Evolutionary conservation across 2,329 filamentous ascomycete genomes (phyloP).

Genomic region (Dothistroma septosporum): DNA sequence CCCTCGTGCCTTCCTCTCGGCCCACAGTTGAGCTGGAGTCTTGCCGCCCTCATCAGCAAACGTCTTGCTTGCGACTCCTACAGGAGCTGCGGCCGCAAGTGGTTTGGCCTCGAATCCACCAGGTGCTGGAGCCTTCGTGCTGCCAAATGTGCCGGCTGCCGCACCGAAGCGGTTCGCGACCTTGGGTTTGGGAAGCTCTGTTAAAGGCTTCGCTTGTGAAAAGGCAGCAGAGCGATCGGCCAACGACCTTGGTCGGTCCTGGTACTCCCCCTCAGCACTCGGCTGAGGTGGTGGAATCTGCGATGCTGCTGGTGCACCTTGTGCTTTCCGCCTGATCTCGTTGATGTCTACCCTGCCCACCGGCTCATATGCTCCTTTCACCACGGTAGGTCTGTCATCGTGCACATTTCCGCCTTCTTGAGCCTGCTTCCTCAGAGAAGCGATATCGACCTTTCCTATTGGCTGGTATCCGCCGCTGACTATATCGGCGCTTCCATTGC

Average conservation of each 20-base stretch:
- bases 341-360: constrained; percentile 96
- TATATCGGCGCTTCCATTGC: constrained; percentile 55
- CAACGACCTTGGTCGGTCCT: constrained; percentile 60
- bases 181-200: constrained; percentile 88
- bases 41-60: constrained; percentile 95
- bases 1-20: constrained; percentile 89
- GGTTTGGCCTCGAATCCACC: constrained; percentile 61
- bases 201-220: constrained; percentile 70
- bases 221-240: constrained; percentile 76
- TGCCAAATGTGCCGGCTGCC: constrained; percentile 67
- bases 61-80: constrained; percentile 80
- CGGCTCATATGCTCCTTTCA: constrained; percentile 92
- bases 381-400: constrained; percentile 76
- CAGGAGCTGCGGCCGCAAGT: constrained; percentile 52
- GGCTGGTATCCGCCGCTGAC: constrained; percentile 87
- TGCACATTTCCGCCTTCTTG: constrained; percentile 51
- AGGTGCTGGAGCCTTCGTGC: constrained; percentile 84
- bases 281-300: constrained; percentile 42
- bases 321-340: constrained; percentile 79
- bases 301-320: constrained; percentile 47
- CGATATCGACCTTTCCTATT: constrained; percentile 95
- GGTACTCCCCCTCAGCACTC: constrained; percentile 47
- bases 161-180: constrained; percentile 81
- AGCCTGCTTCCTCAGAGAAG: constrained; percentile 74
- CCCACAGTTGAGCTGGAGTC: constrained; percentile 94